Percentiles rank a stretch among this genome's conserved stretches.
phyloP scores from a whole-genome alignment of 768 basidiomycete genomes.

The Termitomyces sp. region DNA sequence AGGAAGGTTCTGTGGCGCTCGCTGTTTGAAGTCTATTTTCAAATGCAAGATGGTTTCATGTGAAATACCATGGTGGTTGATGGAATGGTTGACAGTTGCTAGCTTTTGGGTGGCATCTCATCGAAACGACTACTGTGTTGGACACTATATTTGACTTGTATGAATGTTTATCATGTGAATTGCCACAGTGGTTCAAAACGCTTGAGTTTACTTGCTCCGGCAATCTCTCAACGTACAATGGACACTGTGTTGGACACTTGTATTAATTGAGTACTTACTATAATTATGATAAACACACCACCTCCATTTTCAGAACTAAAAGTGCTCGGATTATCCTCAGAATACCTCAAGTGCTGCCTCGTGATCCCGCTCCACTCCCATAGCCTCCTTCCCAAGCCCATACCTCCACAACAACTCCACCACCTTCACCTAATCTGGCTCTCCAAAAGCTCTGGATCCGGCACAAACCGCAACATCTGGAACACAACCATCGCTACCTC shows the following conservation, averaged over 20 bases:
- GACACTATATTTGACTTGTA: too few species aligned
- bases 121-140: too few species aligned
- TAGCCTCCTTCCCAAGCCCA: slow-evolving; percentile 38
- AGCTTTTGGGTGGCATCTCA: too few species aligned
- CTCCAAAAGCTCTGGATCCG: slow-evolving; percentile 34
- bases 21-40: not conserved
- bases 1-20: not conserved
- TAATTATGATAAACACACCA: too few species aligned
- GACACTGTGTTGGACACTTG: too few species aligned
- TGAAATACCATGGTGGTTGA: not conserved
- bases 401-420: slow-evolving; percentile 45
- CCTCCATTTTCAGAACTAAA: too few species aligned
- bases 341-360: slow-evolving; percentile 53
- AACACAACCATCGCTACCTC: slow-evolving; percentile 62
- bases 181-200: too few species aligned
- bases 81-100: not conserved
- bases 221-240: too few species aligned
- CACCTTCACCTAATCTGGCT: slow-evolving; percentile 40
- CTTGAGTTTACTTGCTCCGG: too few species aligned
- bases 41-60: not conserved
- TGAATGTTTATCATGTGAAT: too few species aligned
- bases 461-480: slow-evolving; percentile 58
- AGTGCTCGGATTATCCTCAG: slow-evolving; percentile 56
- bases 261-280: too few species aligned
- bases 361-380: slow-evolving; percentile 36